Conservation (phyloP, 1,139 yeast species). For the Arxiozyma bovina region DNA sequence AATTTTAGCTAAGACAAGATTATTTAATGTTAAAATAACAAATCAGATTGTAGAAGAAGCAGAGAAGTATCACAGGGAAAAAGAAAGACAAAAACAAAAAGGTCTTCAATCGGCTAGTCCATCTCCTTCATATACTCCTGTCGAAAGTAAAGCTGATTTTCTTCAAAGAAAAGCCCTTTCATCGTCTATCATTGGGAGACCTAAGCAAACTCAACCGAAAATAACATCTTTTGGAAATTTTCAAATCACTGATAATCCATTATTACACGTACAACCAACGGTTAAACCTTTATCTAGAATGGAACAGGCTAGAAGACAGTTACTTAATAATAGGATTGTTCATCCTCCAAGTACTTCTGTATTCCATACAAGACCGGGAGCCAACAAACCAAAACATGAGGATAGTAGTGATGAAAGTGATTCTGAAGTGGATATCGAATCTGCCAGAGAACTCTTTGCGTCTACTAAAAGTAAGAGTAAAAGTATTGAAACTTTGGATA, state of each 20-base stretch:
- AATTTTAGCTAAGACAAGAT: slow-evolving; percentile 49
- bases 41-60: slow-evolving; percentile 43
- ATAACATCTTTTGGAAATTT: slow-evolving; percentile 39
- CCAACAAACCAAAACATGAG: slow-evolving; percentile 9
- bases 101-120: neutral
- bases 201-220: slow-evolving; percentile 39
- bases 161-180: slow-evolving; percentile 25
- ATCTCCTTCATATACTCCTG: slow-evolving; percentile 1
- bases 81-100: slow-evolving; percentile 14
- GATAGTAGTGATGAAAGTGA: slow-evolving; percentile 33
- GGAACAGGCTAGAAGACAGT: slow-evolving; percentile 34
- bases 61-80: slow-evolving; percentile 34
- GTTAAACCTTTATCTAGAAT: slow-evolving; percentile 33
- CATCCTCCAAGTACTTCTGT: slow-evolving; percentile 80
- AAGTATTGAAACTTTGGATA: slow-evolving; percentile 30
- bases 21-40: slow-evolving; percentile 45
- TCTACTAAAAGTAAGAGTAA: slow-evolving; percentile 24
- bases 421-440: slow-evolving; percentile 29
- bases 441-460: slow-evolving; percentile 32
- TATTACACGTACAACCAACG: slow-evolving; percentile 37
- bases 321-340: slow-evolving; percentile 29
- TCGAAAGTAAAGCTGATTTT: slow-evolving; percentile 25
- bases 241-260: slow-evolving; percentile 32
- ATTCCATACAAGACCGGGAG: slow-evolving; percentile 40
- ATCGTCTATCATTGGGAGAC: slow-evolving; percentile 25